Base-by-base conservation (phyloP, 495 filamentous ascomycete genomes). In the Lophiotrema nucula region DNA sequence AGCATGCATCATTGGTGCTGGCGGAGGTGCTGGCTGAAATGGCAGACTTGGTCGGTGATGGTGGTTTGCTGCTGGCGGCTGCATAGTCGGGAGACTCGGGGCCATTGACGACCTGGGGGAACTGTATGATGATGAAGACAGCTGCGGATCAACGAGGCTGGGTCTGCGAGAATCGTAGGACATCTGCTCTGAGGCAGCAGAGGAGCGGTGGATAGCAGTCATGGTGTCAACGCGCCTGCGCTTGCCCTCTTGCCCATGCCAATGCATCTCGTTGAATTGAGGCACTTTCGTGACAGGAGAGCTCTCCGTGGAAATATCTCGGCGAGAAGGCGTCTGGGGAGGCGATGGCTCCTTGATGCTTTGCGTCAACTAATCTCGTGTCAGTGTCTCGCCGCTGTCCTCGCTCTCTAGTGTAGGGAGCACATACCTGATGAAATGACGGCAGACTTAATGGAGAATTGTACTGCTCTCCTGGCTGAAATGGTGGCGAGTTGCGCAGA, bases 401-500 rank as follows among this genome's bases (percentile, higher is more conserved):
- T 43, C 39, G 18, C 10, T 12, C 10, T 11, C 6, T 6, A 13
- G 39, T 21, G 39, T 8, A 35, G 39, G 39, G 11, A 43, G 39
- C n/a, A 28, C 59, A 41, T 57, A 57, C 59, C 46, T 56, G 28
- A 16, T 33, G 28, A 43, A 62, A 57, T 26, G 45, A 47, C 6
- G 59, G 59, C 22, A 62, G 47, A 15, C 33, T 8, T 12, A 18
- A 12, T 19, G 24, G 43, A 2, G 44, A 18, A 12, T 6, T 0
- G 4, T 13, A 22, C 45, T 56, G 58, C 19, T 64, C 60, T 23
- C 50, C 49, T 8, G 33, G 39, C 45, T 64, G 60, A 18, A 58
- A 42, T 1, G 60, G 60, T 12, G 60, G 60, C 21, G 53, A 64
- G 44, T 55, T 23, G 23, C 60, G 60, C 4, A 52, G 52, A 10